Percentiles rank a stretch among this genome's conserved stretches.
Conservation (phyloP, 139 green algal species). For the Dunaliella primolecta region DNA sequence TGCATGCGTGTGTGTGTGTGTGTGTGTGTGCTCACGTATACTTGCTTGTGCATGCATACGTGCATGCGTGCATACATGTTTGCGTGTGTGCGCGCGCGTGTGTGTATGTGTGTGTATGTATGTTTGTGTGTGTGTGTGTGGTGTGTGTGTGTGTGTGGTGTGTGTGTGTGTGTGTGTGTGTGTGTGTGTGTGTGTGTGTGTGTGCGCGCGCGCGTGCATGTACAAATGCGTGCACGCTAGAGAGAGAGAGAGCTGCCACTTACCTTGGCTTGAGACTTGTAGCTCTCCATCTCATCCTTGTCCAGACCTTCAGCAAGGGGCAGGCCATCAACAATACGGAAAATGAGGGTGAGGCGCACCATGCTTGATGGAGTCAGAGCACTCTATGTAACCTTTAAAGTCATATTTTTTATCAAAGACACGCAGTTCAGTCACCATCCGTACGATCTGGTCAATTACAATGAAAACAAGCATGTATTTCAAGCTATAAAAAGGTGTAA, state of each 20-base stretch:
- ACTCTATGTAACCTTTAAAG: no score
- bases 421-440: no score
- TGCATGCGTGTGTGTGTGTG: constrained; percentile 2
- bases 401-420: no score
- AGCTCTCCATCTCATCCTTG: constrained; percentile 81
- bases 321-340: constrained; percentile 83
- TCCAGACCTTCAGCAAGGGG: constrained; percentile 95
- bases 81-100: no score
- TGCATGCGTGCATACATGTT: background rate
- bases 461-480: no score
- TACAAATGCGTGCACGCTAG: background rate
- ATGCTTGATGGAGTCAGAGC: no score
- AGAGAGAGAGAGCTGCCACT: no score
- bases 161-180: background rate
- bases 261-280: constrained; percentile 96
- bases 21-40: no score
- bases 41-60: no score
- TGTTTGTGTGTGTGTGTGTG: background rate
- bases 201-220: background rate
- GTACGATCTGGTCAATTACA: no score
- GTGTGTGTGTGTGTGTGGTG: background rate
- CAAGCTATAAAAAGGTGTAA: no score
- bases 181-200: background rate
- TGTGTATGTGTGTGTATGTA: no score
- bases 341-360: constrained; percentile 95